These are phyloP conservation scores for Ophiostoma perfectum DNA, from an alignment of 2,329 filamentous ascomycete species.

Conservation along the genomic window DNA sequence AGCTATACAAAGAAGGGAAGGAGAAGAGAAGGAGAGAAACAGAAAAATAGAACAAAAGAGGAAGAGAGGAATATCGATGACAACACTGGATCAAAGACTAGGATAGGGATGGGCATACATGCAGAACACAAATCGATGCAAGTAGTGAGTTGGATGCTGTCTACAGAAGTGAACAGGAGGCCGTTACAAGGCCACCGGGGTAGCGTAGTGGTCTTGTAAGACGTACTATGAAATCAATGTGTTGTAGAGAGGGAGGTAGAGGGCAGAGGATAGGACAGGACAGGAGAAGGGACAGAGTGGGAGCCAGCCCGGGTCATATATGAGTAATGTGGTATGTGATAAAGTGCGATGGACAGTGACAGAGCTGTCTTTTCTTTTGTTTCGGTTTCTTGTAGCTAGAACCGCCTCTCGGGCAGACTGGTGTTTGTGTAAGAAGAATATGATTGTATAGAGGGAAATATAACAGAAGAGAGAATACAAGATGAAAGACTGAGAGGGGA, in stretches of 20 bases:
- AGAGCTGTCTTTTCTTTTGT: not conserved
- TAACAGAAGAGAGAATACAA: not conserved
- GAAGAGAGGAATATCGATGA: not conserved
- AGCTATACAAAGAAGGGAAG: not conserved
- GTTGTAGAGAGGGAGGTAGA: not conserved
- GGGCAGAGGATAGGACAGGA: not conserved
- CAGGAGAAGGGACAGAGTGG: not conserved
- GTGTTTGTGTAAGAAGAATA: not conserved
- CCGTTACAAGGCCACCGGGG: not conserved
- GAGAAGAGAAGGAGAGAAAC: constrained; percentile 19
- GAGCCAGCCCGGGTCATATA: constrained; percentile 13
- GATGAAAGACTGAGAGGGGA: not conserved
- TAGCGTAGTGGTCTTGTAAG: not conserved
- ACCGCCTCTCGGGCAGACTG: not conserved
- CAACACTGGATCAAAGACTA: not conserved
- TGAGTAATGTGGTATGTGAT: constrained; percentile 9
- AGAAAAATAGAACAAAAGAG: not conserved
- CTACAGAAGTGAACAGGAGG: not conserved
- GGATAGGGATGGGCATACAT: too few relatives aligned
- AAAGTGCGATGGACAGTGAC: constrained; percentile 5
- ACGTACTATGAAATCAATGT: not conserved
- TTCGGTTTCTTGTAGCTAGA: not conserved
- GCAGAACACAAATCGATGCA: too few relatives aligned
- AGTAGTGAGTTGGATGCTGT: too few relatives aligned
- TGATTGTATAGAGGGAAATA: not conserved